Evolutionary conservation across 2,329 filamentous ascomycete genomes (phyloP), one percentile per base, ranked within the genome.

Genomic region (Fusarium pseudoanthophilum): DNA sequence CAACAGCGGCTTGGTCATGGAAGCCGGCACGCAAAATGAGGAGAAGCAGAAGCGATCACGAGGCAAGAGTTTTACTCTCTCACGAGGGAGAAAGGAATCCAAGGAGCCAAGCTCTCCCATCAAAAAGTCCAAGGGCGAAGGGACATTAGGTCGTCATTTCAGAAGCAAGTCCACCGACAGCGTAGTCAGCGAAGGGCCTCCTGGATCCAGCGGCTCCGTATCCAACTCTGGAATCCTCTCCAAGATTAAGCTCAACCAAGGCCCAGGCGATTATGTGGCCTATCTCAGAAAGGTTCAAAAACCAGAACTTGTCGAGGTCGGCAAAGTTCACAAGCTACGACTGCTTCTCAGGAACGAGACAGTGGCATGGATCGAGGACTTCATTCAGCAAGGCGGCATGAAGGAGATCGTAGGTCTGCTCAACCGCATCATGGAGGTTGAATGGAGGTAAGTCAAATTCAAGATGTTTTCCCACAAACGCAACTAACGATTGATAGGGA

Each of bases 321-420:
- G 95, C 49, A 95, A 96, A 80, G 84, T 99, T 40, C 96, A 98
- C 84, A 98, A 98, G 83, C 87, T 99, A 51, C 91, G 95, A 20
- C 87, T 98, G 26, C 84, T 98, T 59, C 87, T 99, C 60, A 91
- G 96, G 24, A 98, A 98, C 78, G 96, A 99, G 84, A 97, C 95
- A 0, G 94, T 99, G 11, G 90, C 92, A 18, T 99, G 96, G 96
- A 97, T 97, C 7, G 94, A 98, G 79, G 89, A 91, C 18, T 99
- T 98, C 80, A 94, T 98, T 76, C 88, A 91, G 45, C 91, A 95
- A 72, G 95, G 94, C 21, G 96, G 96, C 26, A 97, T 98, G 95
- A 90, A 92, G 74, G 94, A 98, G 81, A 93, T 98, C 71, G 92
- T 98, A 40, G 90, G 89, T 43, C 85, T 98, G 61, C 86, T 98